These are phyloP conservation scores for Crithidia acanthocephali DNA, from an alignment of 208 protist species.

Conservation along the genomic window DNA sequence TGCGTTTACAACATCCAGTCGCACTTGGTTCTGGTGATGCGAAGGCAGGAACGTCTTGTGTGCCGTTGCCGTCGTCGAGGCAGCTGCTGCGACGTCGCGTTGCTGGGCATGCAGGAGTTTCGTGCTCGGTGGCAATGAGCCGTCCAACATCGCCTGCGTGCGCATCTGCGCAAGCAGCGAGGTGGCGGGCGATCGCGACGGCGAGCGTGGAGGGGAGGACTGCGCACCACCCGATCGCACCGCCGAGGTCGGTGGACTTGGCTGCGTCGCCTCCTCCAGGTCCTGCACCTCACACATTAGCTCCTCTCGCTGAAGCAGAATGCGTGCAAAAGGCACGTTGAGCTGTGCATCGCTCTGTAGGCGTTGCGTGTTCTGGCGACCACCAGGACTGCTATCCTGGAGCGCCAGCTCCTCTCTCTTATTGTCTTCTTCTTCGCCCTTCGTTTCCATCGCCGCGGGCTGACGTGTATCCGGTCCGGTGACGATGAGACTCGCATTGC, in stretches of 20 bases:
- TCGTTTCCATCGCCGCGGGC: not conserved
- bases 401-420: no score
- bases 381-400: not conserved
- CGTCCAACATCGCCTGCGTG: conserved; percentile 24
- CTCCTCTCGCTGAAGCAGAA: conserved; percentile 33
- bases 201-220: not conserved
- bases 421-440: not conserved
- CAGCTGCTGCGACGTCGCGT: not conserved
- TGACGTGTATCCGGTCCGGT: not conserved
- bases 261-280: conserved; percentile 5
- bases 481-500: no score
- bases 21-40: conserved; percentile 44
- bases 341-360: not conserved
- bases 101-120: conserved; percentile 20
- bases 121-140: conserved; percentile 10
- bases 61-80: not conserved
- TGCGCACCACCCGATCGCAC: not conserved
- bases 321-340: conserved; percentile 28
- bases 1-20: conserved; percentile 69
- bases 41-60: conserved; percentile 9
- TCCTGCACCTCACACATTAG: conserved; percentile 24
- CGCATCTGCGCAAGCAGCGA: conserved; percentile 17
- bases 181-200: conserved; percentile 2
- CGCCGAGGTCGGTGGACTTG: not conserved
- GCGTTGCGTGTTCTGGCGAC: not conserved